Conservation (phyloP, 192 early-diverging fungal species). For the Dimargaris xerosporica region DNA sequence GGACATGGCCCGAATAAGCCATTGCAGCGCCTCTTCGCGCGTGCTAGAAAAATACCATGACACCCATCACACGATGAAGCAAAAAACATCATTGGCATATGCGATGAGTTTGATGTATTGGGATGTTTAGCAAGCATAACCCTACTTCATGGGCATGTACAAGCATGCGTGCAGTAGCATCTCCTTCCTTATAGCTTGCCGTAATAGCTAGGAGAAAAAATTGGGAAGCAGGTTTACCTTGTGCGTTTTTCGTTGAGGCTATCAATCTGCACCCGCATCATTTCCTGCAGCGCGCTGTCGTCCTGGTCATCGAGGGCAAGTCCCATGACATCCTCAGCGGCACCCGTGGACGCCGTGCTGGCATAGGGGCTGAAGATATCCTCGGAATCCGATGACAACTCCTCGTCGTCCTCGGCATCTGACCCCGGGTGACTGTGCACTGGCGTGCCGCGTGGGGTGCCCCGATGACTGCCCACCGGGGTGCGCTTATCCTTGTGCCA, state of each 20-base stretch:
- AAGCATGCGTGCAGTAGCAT: background rate
- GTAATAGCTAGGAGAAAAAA: too few species aligned
- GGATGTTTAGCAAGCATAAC: background rate
- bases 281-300: background rate
- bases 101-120: background rate
- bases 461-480: background rate
- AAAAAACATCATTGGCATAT: background rate
- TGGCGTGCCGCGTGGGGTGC: slow-evolving; percentile 6
- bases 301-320: background rate
- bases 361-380: background rate
- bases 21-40: slow-evolving; percentile 31
- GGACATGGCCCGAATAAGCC: slow-evolving; percentile 22
- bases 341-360: background rate
- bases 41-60: slow-evolving; percentile 15
- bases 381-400: background rate
- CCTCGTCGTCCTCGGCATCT: slow-evolving; percentile 5
- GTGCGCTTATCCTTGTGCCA: background rate
- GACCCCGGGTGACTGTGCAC: background rate
- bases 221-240: background rate
- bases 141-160: background rate
- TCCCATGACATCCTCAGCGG: background rate
- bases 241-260: slow-evolving; percentile 5
- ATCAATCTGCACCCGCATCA: background rate
- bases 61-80: background rate
- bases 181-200: too few species aligned